Evolutionary conservation across 306 rosid species (phyloP), one percentile per base, ranked within the genome.

Genomic region (Begonia fuchsioides): DNA sequence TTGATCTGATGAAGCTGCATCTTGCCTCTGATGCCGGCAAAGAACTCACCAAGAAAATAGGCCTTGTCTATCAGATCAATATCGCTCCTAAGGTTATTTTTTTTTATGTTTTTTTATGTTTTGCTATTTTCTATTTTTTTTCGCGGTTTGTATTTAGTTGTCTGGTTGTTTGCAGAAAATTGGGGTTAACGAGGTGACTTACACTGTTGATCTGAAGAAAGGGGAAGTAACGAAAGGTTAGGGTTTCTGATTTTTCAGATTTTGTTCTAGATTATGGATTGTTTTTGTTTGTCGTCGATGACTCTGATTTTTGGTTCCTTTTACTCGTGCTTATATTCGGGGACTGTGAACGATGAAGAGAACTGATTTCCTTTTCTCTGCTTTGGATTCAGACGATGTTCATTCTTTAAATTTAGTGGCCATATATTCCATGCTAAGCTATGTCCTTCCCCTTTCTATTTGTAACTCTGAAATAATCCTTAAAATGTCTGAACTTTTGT

Each of bases 181-280:
- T 53, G 98, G 98, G 57, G 15, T 76, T 60, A 58, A 90, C 10
- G 96, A 85, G 82, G 82, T 76, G 6, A 17, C 60, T 19, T 90
- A 79, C 46, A 71, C 75, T 1, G 72, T 90, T 71, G 94, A 90
- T 82, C 86, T 85, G 60, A 90, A 90, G 94, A 79, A 79, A 55
- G 94, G 93, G 53, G 74, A 75, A 47, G 92, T 90, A 52, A 58
- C 45, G 59, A 79, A 79, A 85, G 98, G 97, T 83, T 69, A 7
- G 77, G 61, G 26, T 39, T 58, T 13, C 2, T 3, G 3, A 39
- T 15, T 12, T 8, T 14, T 41, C 45, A 41, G 35, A 26, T 26
- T 26, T 26, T 8, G 35, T 26, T 4, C 35, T 26, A 26, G 35
- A 5, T 26, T 26, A 26, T 26, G 35, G 8, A 8, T 26, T 20